phyloP scores from a whole-genome alignment of 2,329 filamentous ascomycete species.

The Arthrocladium fulminans region DNA sequence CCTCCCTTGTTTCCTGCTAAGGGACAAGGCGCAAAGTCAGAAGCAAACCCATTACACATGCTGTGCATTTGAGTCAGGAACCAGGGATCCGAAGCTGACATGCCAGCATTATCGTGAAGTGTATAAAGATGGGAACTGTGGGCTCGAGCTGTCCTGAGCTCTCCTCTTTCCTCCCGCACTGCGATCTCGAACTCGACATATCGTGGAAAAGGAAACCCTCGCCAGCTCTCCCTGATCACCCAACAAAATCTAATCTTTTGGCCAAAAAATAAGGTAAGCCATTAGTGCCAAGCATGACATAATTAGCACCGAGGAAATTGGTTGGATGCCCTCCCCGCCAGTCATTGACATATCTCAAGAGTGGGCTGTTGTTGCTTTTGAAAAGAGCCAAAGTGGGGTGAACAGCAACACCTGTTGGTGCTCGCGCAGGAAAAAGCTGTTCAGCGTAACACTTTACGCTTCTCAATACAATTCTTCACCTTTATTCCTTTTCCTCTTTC shows the following conservation, averaged over 20 bases:
- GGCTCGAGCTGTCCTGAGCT: too few species aligned
- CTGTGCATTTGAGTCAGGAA: conserved; percentile 1
- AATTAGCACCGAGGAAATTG: not conserved
- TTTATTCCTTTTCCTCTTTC: not conserved
- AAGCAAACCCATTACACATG: not conserved
- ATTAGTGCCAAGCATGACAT: conserved; percentile 3
- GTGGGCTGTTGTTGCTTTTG: not conserved
- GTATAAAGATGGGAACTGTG: not conserved
- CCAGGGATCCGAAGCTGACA: not conserved
- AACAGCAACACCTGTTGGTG: not conserved
- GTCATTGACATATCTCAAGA: not conserved
- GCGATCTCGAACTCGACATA: not conserved
- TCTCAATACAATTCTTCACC: not conserved
- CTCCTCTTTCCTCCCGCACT: not conserved
- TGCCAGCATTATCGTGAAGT: conserved; percentile 1
- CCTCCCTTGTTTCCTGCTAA: not conserved
- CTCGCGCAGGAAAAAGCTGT: not conserved
- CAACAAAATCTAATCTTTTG: not conserved
- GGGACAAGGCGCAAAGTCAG: not conserved
- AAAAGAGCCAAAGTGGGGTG: not conserved
- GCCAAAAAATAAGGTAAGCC: not conserved
- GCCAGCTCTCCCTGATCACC: not conserved
- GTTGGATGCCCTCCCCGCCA: not conserved
- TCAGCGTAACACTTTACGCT: not conserved
- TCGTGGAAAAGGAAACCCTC: too few species aligned